phyloP scores from a whole-genome alignment of 2,329 filamentous ascomycete genomes.

The Xylariaceae sp. region DNA sequence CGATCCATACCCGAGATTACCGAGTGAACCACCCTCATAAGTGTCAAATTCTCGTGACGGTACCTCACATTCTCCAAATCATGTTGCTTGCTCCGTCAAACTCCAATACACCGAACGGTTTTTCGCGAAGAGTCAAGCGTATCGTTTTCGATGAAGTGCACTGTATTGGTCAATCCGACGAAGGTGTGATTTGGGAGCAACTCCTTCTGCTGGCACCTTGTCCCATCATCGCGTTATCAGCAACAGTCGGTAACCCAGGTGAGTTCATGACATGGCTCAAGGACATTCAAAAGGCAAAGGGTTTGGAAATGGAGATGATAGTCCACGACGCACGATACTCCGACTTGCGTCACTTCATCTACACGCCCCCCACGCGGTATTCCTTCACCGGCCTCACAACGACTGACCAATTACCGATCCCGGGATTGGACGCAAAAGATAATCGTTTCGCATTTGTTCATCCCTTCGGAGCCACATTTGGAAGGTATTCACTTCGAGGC shows the following conservation, averaged over 20 bases:
- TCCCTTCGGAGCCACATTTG: constrained; percentile 59
- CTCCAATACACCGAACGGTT: constrained; percentile 50
- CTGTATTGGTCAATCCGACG: constrained; percentile 71
- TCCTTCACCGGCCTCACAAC: constrained; percentile 49
- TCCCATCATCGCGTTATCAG: constrained; percentile 74
- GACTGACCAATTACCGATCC: constrained; percentile 38
- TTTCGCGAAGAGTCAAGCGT: constrained; percentile 64
- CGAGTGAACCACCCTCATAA: constrained; percentile 68
- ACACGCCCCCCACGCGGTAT: constrained; percentile 46
- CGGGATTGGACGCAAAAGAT: constrained; percentile 43
- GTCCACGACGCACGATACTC: constrained; percentile 68
- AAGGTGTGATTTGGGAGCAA: constrained; percentile 76
- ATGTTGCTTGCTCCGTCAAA: constrained; percentile 67
- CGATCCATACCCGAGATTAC: constrained; percentile 72
- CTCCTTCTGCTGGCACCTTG: constrained; percentile 69
- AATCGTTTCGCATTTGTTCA: constrained; percentile 58
- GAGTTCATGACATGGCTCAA: constrained; percentile 68
- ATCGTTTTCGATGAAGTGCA: constrained; percentile 85
- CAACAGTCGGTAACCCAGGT: constrained; percentile 71
- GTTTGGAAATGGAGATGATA: constrained; percentile 63
- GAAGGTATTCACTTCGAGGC: constrained; percentile 57
- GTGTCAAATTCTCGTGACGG: constrained; percentile 73
- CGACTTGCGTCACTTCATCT: constrained; percentile 72
- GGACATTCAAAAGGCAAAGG: constrained; percentile 59
- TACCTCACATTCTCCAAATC: constrained; percentile 74